phyloP scores from a whole-genome alignment of 257 asterid genomes.

The Henckelia pumila region DNA sequence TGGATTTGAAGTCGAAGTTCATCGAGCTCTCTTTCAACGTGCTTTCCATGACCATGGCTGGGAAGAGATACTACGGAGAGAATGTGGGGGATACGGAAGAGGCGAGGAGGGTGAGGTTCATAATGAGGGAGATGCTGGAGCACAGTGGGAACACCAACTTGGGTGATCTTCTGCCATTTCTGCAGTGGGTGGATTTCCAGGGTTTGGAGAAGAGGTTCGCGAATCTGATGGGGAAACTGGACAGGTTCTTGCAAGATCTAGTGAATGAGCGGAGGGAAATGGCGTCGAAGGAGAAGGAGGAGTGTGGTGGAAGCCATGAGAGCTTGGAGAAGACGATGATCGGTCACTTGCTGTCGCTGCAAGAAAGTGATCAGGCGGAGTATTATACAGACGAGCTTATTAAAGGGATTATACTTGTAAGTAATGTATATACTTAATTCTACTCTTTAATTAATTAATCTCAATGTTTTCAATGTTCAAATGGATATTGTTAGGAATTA shows the following conservation, averaged over 20 bases:
- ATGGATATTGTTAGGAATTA: too few species aligned
- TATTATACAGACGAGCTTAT: conserved; percentile 27
- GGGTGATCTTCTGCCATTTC: conserved; percentile 33
- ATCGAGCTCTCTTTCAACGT: conserved; percentile 34
- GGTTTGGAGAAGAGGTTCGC: conserved; percentile 29
- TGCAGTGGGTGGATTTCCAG: conserved; percentile 37
- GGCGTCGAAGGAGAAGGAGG: not conserved
- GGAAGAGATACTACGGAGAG: conserved; percentile 39
- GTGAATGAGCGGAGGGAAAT: conserved; percentile 10
- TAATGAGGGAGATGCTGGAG: conserved; percentile 34
- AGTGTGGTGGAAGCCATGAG: not conserved
- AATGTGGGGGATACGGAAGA: conserved; percentile 30
- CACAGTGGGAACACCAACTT: conserved; percentile 31
- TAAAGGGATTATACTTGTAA: conserved; percentile 34
- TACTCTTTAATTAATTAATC: too few species aligned
- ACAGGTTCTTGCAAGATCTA: conserved; percentile 29
- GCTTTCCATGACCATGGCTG: conserved; percentile 36
- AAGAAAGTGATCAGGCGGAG: conserved; percentile 29
- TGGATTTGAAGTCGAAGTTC: conserved; percentile 30
- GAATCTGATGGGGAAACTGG: conserved; percentile 22
- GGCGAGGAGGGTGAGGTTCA: conserved; percentile 32
- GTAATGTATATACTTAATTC: too few species aligned
- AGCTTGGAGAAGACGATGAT: conserved; percentile 23
- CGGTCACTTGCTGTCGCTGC: conserved; percentile 26
- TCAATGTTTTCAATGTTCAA: too few species aligned